These are phyloP conservation scores for Globisporangium polare DNA, from an alignment of 352 stramenopile genomes.

Conservation along the genomic window DNA sequence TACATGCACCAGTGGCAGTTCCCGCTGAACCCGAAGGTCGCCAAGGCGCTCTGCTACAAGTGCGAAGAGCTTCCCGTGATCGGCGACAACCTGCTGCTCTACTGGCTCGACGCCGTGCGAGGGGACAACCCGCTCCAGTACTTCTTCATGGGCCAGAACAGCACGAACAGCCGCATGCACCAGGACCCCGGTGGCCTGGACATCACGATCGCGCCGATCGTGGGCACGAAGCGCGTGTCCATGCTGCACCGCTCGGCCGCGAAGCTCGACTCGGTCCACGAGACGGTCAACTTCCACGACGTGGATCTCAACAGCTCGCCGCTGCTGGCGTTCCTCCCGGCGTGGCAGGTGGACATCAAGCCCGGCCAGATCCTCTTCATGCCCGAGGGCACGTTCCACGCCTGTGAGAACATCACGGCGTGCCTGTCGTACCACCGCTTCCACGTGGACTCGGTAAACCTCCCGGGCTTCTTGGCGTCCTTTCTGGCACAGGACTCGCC, in stretches of 20 bases:
- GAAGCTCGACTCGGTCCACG: constrained; percentile 84
- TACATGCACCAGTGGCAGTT: constrained; percentile 97
- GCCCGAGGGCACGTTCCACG: constrained; percentile 91
- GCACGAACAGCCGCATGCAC: constrained; percentile 89
- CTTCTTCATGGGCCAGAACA: constrained; percentile 92
- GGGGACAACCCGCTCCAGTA: constrained; percentile 92
- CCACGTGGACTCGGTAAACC: constrained; percentile 91
- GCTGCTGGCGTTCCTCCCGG: constrained; percentile 83
- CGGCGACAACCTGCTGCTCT: constrained; percentile 89
- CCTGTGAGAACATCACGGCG: constrained; percentile 90
- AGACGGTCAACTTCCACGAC: constrained; percentile 75
- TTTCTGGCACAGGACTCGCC: constrained; percentile 88
- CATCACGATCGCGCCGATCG: constrained; percentile 93
- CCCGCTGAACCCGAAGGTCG: constrained; percentile 67
- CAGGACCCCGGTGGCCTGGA: constrained; percentile 87
- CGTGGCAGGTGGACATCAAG: constrained; percentile 85
- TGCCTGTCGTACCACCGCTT: constrained; percentile 94
- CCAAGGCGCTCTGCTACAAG: constrained; percentile 80
- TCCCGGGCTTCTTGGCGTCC: constrained; percentile 86
- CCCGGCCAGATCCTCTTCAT: constrained; percentile 93
- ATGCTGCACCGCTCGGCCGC: constrained; percentile 71
- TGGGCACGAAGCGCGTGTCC: constrained; percentile 74
- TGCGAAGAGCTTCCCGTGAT: constrained; percentile 87
- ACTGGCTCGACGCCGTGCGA: constrained; percentile 88
- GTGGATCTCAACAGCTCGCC: constrained; percentile 85